Conservation (phyloP, 2,329 filamentous ascomycete species). For the Coniella vitis region DNA sequence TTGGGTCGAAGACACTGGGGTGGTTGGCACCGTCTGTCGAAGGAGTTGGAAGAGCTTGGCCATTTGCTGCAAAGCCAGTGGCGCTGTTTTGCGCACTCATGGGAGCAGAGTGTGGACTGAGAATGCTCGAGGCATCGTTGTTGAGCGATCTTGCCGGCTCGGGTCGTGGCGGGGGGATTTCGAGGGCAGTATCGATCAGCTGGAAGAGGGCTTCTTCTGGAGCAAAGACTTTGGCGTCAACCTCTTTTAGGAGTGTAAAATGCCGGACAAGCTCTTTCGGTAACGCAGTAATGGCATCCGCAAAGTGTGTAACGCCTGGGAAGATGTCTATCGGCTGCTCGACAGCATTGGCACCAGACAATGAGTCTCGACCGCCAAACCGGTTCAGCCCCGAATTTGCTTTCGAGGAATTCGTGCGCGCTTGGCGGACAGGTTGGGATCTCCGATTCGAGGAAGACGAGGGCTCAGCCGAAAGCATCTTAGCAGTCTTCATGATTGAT, state of each 20-base stretch:
- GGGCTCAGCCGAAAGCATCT: conserved; percentile 34
- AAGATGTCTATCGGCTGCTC: conserved; percentile 61
- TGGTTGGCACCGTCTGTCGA: conserved; percentile 38
- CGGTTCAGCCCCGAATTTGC: conserved; percentile 42
- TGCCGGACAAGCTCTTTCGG: conserved; percentile 94
- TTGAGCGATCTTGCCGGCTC: conserved; percentile 30
- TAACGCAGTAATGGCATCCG: conserved; percentile 84
- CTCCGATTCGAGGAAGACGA: conserved; percentile 45
- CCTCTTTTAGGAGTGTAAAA: conserved; percentile 92
- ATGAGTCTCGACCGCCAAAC: conserved; percentile 37
- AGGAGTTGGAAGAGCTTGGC: conserved; percentile 29
- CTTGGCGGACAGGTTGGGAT: conserved; percentile 58
- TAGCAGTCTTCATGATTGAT: conserved; percentile 48
- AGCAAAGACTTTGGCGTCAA: conserved; percentile 91
- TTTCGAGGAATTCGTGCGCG: conserved; percentile 57
- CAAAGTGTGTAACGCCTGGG: conserved; percentile 67
- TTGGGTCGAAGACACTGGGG: conserved; percentile 42
- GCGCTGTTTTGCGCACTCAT: conserved; percentile 46
- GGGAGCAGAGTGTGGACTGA: conserved; percentile 36
- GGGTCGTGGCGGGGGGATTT: conserved; percentile 34
- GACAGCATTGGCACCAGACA: conserved; percentile 35
- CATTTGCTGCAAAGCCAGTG: conserved; percentile 31
- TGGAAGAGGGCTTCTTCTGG: conserved; percentile 77
- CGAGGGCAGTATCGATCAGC: conserved; percentile 60
- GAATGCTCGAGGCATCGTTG: conserved; percentile 37